Base-by-base conservation (phyloP, 2,329 filamentous ascomycete genomes). In the Colletotrichum lupini region DNA sequence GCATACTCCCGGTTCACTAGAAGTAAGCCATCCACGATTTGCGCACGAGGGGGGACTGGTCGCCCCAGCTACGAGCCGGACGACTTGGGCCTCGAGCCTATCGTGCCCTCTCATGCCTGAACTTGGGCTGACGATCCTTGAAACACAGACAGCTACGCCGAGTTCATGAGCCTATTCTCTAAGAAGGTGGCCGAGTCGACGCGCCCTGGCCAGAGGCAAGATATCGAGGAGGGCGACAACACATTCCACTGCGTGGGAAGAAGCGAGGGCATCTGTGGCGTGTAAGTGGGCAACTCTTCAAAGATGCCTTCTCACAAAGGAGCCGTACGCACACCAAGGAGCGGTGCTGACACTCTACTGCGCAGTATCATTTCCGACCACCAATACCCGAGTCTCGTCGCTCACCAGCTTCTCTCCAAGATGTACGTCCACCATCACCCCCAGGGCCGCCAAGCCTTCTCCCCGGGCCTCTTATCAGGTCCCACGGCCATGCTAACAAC, bases 181-280 rank as follows among this genome's bases (percentile, higher is more conserved):
- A 94, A 94, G 84, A 96, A 93, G 22, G 93, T 98, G 61, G 96
- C 96, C 74, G 94, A 97, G 84, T 90, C 94, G 78, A 98, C 95
- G 74, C 87, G 88, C 73, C 90, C 92, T n/a, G 95, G 93, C 68
- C 92, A 95, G 83, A 89, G 94, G 81, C 94, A 97, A 83, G 94
- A 95, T 81, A 92, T 97, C 68, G 93, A 97, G 84, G 92, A 97
- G 83, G 90, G 95, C 86, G 91, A 92, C 92, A 85, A 94, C 86
- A 92, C 90, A 68, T 94, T 95, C 83, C 93, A 96, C 84, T 92
- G 91, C 79, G 95, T 95, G 84, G 91, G 89, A 75, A 92, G 92
- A 76, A 93, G 92, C 77, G 89, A 95, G 83, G 93, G 93, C 77
- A 85, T 95, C 78, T 92, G 91, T 78, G 93, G 92, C 77, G 91